A percentile compares a stretch with the other conserved stretches of the same genome.
Conservation (phyloP, 345 rosid genomes). For the Eucalyptus rudis region DNA sequence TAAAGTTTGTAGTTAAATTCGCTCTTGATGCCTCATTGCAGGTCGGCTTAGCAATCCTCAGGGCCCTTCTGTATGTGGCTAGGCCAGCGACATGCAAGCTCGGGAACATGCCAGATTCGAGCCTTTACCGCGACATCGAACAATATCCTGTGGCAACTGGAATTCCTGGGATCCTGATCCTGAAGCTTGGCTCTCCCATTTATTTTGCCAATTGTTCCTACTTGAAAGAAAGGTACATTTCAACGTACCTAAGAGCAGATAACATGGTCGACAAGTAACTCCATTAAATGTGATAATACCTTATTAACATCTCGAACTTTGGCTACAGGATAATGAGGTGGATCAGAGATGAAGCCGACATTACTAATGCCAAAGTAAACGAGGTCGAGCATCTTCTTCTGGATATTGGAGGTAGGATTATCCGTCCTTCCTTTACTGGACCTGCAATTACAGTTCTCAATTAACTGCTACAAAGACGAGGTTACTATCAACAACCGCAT, state of each 20-base stretch:
- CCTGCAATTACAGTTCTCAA: neutral
- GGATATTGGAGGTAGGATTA: conserved; percentile 50
- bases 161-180: conserved; percentile 36
- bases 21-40: neutral
- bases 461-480: neutral
- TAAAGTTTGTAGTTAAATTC: neutral
- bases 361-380: conserved; percentile 5
- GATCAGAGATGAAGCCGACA: conserved; percentile 39
- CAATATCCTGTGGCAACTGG: conserved; percentile 46
- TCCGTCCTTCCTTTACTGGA: neutral
- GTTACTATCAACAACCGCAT: neutral
- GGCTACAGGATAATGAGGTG: conserved; percentile 41
- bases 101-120: conserved; percentile 47
- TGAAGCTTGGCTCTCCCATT: conserved; percentile 82
- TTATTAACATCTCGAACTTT: neutral
- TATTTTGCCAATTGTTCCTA: conserved; percentile 73
- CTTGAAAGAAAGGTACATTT: conserved; percentile 50
- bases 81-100: conserved; percentile 73
- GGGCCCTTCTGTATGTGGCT: conserved; percentile 61
- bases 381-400: conserved; percentile 46
- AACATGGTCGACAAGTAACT: neutral
- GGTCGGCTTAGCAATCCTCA: conserved; percentile 49
- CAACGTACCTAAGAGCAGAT: neutral
- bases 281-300: neutral
- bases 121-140: conserved; percentile 46